Evolutionary conservation across 441 rosid genomes (phyloP).

Genomic region (Mallotus repandus): DNA sequence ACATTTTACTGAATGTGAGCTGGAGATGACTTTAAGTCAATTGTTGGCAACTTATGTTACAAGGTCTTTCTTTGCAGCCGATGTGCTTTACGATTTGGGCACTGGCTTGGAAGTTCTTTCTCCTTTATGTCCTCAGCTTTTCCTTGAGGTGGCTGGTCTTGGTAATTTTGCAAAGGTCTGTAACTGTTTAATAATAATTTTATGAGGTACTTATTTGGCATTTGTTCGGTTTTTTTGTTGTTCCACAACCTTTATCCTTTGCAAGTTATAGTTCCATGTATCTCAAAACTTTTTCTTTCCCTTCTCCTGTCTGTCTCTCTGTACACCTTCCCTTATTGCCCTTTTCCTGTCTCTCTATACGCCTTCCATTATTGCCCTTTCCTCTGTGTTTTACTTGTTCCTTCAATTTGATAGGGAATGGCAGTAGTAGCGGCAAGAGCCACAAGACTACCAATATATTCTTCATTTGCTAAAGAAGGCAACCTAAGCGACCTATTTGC

Average conservation of each 20-base stretch:
- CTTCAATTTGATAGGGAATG: slow-evolving; percentile 68
- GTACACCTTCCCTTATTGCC: neutral
- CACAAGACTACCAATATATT: slow-evolving; percentile 88
- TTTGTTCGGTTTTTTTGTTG: neutral
- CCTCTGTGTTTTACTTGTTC: slow-evolving; percentile 14
- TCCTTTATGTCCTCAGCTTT: slow-evolving; percentile 83
- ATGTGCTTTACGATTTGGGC: slow-evolving; percentile 87
- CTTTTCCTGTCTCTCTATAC: neutral
- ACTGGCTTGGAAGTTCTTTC: slow-evolving; percentile 90
- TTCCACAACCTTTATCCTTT: neutral
- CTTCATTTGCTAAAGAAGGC: slow-evolving; percentile 98
- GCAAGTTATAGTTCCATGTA: neutral
- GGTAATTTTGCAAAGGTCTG: slow-evolving; percentile 93
- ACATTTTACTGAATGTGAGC: slow-evolving; percentile 12
- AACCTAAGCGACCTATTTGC: slow-evolving; percentile 95
- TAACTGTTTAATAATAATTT: slow-evolving; percentile 1
- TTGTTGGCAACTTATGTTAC: neutral
- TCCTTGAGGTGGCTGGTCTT: slow-evolving; percentile 95
- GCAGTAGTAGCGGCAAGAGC: slow-evolving; percentile 98
- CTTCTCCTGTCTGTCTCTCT: too few species aligned
- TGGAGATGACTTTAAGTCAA: slow-evolving; percentile 12
- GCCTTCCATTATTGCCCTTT: neutral
- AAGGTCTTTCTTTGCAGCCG: slow-evolving; percentile 59
- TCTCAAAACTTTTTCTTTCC: too few species aligned
- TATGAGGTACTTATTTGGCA: neutral